Percentiles rank a stretch among this genome's conserved stretches.
Conservation (phyloP, 1,284 basidiomycete genomes). For the Ceratobasidium sp. region DNA sequence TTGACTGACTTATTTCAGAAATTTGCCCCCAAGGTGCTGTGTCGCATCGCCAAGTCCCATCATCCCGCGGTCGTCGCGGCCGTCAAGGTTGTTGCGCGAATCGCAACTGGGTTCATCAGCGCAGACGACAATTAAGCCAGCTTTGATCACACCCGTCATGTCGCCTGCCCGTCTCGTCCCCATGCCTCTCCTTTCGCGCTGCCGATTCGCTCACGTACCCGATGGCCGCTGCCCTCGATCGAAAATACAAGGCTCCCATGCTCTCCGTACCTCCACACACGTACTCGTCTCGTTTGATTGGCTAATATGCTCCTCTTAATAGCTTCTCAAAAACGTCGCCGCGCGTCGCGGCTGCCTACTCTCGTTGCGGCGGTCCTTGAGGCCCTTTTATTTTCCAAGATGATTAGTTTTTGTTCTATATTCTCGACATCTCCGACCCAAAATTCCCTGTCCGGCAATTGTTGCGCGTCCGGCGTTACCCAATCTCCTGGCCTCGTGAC, state of each 20-base stretch:
- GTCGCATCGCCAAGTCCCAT: conserved; percentile 33
- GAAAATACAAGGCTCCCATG: conserved; percentile 41
- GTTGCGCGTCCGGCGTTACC: conserved; percentile 42
- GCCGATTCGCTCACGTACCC: conserved; percentile 20
- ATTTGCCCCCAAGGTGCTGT: conserved; percentile 41
- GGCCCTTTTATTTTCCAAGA: conserved; percentile 6
- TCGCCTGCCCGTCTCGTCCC: neutral
- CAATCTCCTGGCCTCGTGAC: conserved; percentile 13
- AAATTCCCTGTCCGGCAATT: conserved; percentile 21
- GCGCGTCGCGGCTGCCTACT: conserved; percentile 1
- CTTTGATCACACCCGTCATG: conserved; percentile 1
- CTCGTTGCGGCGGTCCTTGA: neutral
- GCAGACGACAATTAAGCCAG: conserved; percentile 33
- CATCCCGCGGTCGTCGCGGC: conserved; percentile 40
- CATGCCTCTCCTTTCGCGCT: conserved; percentile 37
- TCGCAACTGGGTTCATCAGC: conserved; percentile 43
- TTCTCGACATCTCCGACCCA: conserved; percentile 17
- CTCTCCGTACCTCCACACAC: conserved; percentile 40
- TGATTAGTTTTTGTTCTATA: neutral
- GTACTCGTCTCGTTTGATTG: conserved; percentile 30
- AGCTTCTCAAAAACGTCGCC: neutral
- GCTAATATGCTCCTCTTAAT: conserved; percentile 30
- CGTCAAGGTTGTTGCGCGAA: conserved; percentile 44
- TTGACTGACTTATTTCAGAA: conserved; percentile 25
- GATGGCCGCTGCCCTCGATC: conserved; percentile 31